These are phyloP conservation scores for Ceriops tagal DNA, from an alignment of 345 rosid species.

Conservation along the genomic window DNA sequence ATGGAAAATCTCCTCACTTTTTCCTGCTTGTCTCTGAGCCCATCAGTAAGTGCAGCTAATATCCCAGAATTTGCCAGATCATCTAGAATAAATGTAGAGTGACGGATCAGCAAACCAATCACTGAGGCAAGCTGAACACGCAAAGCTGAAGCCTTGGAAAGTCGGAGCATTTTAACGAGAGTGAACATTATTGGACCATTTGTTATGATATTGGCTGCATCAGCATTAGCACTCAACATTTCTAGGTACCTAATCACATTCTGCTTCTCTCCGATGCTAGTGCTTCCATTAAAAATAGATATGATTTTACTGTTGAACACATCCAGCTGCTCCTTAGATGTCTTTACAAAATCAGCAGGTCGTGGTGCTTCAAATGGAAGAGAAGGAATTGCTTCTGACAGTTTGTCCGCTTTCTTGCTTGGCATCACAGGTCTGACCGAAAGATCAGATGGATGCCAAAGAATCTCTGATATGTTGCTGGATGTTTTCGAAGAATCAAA, in stretches of 20 bases:
- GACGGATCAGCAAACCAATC: constrained; percentile 89
- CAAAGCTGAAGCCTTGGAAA: constrained; percentile 77
- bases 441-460: constrained; percentile 96
- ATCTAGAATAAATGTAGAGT: constrained; percentile 78
- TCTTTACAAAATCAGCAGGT: constrained; percentile 69
- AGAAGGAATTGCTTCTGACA: constrained; percentile 53
- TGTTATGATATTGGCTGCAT: constrained; percentile 83
- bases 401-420: constrained; percentile 79
- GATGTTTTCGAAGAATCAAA: constrained; percentile 58
- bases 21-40: constrained; percentile 90
- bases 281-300: constrained; percentile 59
- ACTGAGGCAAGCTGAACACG: constrained; percentile 90
- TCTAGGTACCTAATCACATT: constrained; percentile 85
- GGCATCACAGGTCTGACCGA: constrained; percentile 99
- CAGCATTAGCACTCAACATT: constrained; percentile 79
- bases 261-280: constrained; percentile 80
- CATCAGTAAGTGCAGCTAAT: constrained; percentile 77
- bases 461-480: constrained; percentile 52
- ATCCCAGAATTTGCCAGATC: constrained; percentile 92
- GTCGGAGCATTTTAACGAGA: constrained; percentile 87
- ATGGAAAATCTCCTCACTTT: constrained; percentile 90
- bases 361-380: constrained; percentile 74
- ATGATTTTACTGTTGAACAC: constrained; percentile 53
- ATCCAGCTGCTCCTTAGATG: constrained; percentile 75
- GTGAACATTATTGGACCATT: constrained; percentile 90